A percentile compares a stretch with the other conserved stretches of the same genome.
These are phyloP conservation scores for Globisporangium abappressorium DNA, from an alignment of 352 stramenopile species.

Conservation along the genomic window DNA sequence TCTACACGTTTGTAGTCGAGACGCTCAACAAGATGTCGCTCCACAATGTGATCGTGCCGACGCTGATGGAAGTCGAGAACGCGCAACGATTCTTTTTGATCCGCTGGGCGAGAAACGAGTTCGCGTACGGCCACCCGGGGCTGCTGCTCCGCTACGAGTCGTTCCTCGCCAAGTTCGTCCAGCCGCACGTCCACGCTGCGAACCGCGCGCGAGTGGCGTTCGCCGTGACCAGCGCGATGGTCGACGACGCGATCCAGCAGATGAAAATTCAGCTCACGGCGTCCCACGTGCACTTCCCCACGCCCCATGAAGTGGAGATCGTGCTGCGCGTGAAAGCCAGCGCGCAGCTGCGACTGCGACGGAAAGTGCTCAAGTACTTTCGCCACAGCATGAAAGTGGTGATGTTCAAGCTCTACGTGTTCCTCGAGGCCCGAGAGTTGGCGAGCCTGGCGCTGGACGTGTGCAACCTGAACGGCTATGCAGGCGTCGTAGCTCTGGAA, in stretches of 20 bases:
- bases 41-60: conserved; percentile 38
- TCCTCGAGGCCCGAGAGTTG: conserved; percentile 44
- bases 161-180: conserved; percentile 48
- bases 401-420: conserved; percentile 28
- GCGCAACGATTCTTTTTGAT: conserved; percentile 35
- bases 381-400: conserved; percentile 40
- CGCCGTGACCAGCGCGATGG: conserved; percentile 8
- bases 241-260: conserved; percentile 22
- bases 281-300: conserved; percentile 47
- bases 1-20: conserved; percentile 38
- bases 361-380: conserved; percentile 43
- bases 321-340: conserved; percentile 37
- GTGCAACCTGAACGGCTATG: conserved; percentile 34
- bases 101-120: conserved; percentile 36
- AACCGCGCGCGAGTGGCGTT: conserved; percentile 20
- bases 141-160: conserved; percentile 57
- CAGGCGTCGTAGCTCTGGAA: conserved; percentile 27
- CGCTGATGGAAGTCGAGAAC: conserved; percentile 34
- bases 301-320: conserved; percentile 28
- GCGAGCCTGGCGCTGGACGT: conserved; percentile 37
- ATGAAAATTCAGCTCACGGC: conserved; percentile 56
- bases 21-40: conserved; percentile 25
- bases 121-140: conserved; percentile 33
- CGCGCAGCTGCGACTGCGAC: conserved; percentile 31
- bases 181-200: conserved; percentile 22